Percentiles rank a stretch among this genome's conserved stretches.
These are phyloP conservation scores for Edaphochlamys debaryana DNA, from an alignment of 139 green algal genomes.

Conservation along the genomic window DNA sequence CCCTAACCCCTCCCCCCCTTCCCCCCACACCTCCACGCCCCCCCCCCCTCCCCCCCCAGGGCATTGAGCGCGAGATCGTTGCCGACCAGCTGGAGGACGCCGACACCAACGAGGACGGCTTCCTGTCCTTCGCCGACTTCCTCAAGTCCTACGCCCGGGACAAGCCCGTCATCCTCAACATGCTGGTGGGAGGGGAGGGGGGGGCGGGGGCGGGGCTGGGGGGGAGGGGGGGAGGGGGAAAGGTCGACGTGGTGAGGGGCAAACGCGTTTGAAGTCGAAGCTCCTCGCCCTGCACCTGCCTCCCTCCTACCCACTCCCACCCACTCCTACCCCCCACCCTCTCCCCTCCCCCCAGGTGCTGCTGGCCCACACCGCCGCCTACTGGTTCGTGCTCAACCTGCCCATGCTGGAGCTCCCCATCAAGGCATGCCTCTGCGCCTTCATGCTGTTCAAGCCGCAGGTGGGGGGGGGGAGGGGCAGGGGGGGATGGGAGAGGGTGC, in stretches of 20 bases:
- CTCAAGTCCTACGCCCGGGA: conserved; percentile 30
- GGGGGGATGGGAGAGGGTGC: too few relatives aligned
- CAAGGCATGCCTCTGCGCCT: neutral
- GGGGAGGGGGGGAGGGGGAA: too few relatives aligned
- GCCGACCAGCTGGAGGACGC: conserved; percentile 31
- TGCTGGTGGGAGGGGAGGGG: neutral
- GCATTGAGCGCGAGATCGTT: conserved; percentile 38
- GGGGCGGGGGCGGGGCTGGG: too few relatives aligned
- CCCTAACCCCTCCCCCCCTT: too few relatives aligned
- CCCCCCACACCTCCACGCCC: too few relatives aligned
- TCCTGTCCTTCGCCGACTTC: conserved; percentile 42
- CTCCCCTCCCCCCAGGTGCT: too few relatives aligned
- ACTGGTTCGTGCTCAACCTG: conserved; percentile 38
- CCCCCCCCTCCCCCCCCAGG: neutral
- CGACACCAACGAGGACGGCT: conserved; percentile 45
- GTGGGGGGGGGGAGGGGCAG: too few relatives aligned
- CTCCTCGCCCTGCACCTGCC: neutral
- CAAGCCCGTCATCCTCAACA: conserved; percentile 33
- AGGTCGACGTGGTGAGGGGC: neutral
- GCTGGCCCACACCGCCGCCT: conserved; percentile 4
- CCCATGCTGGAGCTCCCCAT: conserved; percentile 16
- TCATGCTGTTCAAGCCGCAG: too few relatives aligned
- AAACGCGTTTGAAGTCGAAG: neutral
- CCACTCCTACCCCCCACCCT: too few relatives aligned
- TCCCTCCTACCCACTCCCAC: neutral